These are phyloP conservation scores for Phytopythium kandeliae DNA, from an alignment of 352 stramenopile genomes.

Conservation along the genomic window DNA sequence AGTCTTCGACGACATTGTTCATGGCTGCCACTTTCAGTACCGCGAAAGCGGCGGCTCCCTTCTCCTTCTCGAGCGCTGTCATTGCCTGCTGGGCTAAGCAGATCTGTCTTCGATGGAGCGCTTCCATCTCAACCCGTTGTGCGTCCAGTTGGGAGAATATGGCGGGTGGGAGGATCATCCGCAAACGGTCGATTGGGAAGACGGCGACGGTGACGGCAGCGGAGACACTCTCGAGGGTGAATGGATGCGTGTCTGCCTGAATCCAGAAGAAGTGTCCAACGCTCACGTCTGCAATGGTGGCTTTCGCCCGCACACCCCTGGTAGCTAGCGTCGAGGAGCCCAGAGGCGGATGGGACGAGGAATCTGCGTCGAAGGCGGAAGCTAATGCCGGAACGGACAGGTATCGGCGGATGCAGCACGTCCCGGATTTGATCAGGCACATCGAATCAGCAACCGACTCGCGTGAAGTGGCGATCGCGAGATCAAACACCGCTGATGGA, in stretches of 20 bases:
- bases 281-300: conserved; percentile 46
- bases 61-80: conserved; percentile 46
- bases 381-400: conserved; percentile 7
- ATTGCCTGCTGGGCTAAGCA: conserved; percentile 27
- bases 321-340: not conserved
- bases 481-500: conserved; percentile 15
- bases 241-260: conserved; percentile 20
- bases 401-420: conserved; percentile 35
- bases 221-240: conserved; percentile 43
- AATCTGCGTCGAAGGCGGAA: not conserved
- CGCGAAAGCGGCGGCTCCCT: conserved; percentile 10
- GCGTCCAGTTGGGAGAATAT: conserved; percentile 21
- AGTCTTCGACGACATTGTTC: not conserved
- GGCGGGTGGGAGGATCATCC: conserved; percentile 33
- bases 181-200: conserved; percentile 45
- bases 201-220: conserved; percentile 32
- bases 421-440: conserved; percentile 46
- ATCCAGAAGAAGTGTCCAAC: conserved; percentile 54
- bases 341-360: not conserved
- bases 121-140: conserved; percentile 14
- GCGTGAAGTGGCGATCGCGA: not conserved
- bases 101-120: conserved; percentile 30
- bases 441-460: conserved; percentile 13
- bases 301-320: conserved; percentile 1
- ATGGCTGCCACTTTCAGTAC: not conserved